Percentiles rank a stretch among this genome's conserved stretches.
These are phyloP conservation scores for Penicillium digitatum DNA, from an alignment of 2,329 filamentous ascomycete species.

Conservation along the genomic window DNA sequence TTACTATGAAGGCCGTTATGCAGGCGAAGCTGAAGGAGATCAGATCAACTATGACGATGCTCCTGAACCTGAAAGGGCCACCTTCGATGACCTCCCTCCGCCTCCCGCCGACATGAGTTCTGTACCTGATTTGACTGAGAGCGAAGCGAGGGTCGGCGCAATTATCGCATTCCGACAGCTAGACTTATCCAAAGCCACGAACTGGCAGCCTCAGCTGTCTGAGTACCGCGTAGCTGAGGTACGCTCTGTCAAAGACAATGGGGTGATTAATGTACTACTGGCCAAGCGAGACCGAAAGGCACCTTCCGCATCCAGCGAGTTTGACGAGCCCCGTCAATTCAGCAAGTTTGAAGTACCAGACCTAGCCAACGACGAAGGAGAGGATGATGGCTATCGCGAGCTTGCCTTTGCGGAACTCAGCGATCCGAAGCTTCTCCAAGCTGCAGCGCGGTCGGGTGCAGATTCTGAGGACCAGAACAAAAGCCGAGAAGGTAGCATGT, in stretches of 20 bases:
- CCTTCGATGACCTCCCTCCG: conserved; percentile 47
- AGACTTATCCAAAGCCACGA: conserved; percentile 46
- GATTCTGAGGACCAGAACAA: conserved; percentile 20
- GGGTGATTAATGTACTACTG: conserved; percentile 58
- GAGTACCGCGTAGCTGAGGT: conserved; percentile 64
- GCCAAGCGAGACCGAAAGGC: conserved; percentile 65
- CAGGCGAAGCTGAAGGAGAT: conserved; percentile 18
- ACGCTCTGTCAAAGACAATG: conserved; percentile 53
- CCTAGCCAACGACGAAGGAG: conserved; percentile 53
- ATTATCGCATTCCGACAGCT: conserved; percentile 48
- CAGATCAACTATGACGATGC: conserved; percentile 44
- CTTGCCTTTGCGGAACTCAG: conserved; percentile 61
- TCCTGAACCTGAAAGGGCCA: conserved; percentile 22
- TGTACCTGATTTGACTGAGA: conserved; percentile 48
- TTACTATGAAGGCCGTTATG: conserved; percentile 23
- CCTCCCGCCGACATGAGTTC: conserved; percentile 59
- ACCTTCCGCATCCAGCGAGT: conserved; percentile 53
- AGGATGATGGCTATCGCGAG: conserved; percentile 59
- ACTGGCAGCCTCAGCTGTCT: conserved; percentile 47
- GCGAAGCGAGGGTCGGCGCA: conserved; percentile 34
- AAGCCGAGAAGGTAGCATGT: conserved; percentile 36
- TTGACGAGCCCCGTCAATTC: conserved; percentile 69
- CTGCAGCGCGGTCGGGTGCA: conserved; percentile 29
- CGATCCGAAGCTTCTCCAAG: conserved; percentile 62
- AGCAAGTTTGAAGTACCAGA: conserved; percentile 72